Percentiles rank a stretch among this genome's conserved stretches.
phyloP scores from a whole-genome alignment of 148 eudicot species.

The Rhododendron molle region DNA sequence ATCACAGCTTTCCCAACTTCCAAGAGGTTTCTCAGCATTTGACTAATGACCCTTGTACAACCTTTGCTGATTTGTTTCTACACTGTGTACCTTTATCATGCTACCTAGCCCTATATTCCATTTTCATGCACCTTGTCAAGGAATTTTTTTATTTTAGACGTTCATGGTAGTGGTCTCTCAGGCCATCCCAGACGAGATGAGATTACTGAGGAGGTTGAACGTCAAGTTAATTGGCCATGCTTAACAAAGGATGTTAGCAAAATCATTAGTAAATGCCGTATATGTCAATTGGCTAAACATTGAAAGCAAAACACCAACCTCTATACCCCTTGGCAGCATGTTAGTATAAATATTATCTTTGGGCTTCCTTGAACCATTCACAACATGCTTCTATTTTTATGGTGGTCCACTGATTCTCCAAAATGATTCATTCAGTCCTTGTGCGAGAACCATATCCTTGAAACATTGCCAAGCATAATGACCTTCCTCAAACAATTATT shows the following conservation, averaged over 20 bases:
- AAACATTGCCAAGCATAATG: not conserved
- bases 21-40: not conserved
- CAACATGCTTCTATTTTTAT: not conserved
- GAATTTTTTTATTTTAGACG: not conserved
- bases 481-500: not conserved
- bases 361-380: not conserved
- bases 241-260: not conserved
- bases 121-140: not conserved
- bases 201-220: not conserved
- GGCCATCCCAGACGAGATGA: not conserved
- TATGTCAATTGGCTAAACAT: not conserved
- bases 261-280: not conserved
- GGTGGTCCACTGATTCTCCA: not conserved
- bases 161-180: not conserved
- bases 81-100: not conserved
- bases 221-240: not conserved
- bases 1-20: not conserved
- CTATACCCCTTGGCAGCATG: not conserved
- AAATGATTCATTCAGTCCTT: not conserved
- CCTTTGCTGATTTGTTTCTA: not conserved
- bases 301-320: not conserved
- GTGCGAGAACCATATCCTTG: not conserved
- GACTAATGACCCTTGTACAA: not conserved
- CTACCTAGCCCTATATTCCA: not conserved
- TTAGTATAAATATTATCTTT: not conserved